Evolutionary conservation across 1,139 yeast species (phyloP), one percentile per base, ranked within the genome.

Genomic region (Saccharomyces hybrid): DNA sequence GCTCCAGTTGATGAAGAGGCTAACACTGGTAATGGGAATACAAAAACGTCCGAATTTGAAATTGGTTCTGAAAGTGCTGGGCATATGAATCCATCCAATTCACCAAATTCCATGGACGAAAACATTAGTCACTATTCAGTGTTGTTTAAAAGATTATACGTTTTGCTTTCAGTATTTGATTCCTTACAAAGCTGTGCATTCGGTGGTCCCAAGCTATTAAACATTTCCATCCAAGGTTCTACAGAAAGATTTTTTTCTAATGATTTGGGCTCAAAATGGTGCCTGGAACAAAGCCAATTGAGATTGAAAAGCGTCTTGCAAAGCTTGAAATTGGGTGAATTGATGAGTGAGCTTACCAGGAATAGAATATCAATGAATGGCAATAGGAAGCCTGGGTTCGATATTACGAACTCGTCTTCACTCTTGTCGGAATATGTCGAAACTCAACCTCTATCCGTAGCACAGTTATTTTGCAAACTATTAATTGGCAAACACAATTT

Each of bases 101-200:
- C 44, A 11, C 44, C 44, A 14, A 27, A 23, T 25, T 48, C 42
- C 25, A 69, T 70, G 54, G 64, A 62, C 53, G 81, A 77, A 11
- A 14, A 48, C 23, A 31, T 48, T 16, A 25, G 27, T 58, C 72
- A 73, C 54, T 70, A 74, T 53, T 71, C 73, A 50, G 59, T 78
- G 11, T 71, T 76, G 49, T 71, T 80, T 54, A 79, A 82, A 11
- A 76, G 81, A 58, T 69, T 83, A 26, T 80, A 79, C 62, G 74
- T 77, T 50, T 73, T 77, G 41, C 62, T 83, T 38, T 71, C 74
- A 16, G 66, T 82, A 0, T 73, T 85, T 51, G 89, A 84, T 64
- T 73, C 79, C 27, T 64, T 83, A 38, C 82, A 81, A 59, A 70
- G 84, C 26, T 68, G 85, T 41, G 75, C 80, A 48, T 83, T 77